phyloP scores from a whole-genome alignment of 2,329 filamentous ascomycete genomes.

The Apiospora saccharicola region DNA sequence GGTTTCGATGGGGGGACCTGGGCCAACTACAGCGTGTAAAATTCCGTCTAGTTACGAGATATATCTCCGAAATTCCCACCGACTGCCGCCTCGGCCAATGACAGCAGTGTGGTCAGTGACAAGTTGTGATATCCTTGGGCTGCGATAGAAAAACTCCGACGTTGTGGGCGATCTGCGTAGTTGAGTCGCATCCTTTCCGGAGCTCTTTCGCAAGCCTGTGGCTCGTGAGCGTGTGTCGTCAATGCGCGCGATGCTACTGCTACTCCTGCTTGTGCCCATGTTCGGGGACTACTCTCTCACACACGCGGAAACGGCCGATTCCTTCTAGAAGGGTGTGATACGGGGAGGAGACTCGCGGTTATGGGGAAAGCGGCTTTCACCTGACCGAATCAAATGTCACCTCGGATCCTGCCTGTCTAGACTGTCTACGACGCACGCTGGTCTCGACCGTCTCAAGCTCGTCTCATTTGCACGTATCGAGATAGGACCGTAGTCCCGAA shows the following conservation, averaged over 20 bases:
- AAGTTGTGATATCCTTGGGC: neutral
- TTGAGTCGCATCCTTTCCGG: constrained; percentile 9
- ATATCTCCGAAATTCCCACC: neutral
- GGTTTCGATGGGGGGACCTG: neutral
- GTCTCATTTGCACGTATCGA: constrained; percentile 14
- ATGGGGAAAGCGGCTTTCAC: neutral
- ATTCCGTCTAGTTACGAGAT: neutral
- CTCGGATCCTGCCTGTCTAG: neutral
- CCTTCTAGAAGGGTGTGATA: constrained; percentile 18
- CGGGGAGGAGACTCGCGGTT: neutral
- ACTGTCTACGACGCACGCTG: neutral
- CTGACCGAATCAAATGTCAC: neutral
- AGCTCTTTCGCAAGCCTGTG: neutral
- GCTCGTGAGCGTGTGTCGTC: neutral
- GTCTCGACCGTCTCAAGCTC: constrained; percentile 16
- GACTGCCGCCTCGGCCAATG: neutral
- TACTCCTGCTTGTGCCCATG: neutral
- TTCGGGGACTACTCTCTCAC: neutral
- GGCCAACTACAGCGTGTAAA: neutral
- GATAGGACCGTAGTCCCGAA: neutral
- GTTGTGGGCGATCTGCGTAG: neutral
- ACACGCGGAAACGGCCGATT: neutral
- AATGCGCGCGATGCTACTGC: constrained; percentile 1
- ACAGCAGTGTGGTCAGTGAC: neutral
- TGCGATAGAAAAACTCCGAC: neutral